A percentile compares a stretch with the other conserved stretches of the same genome.
These are phyloP conservation scores for Pisolithus sp. DNA, from an alignment of 768 basidiomycete genomes.

Conservation along the genomic window DNA sequence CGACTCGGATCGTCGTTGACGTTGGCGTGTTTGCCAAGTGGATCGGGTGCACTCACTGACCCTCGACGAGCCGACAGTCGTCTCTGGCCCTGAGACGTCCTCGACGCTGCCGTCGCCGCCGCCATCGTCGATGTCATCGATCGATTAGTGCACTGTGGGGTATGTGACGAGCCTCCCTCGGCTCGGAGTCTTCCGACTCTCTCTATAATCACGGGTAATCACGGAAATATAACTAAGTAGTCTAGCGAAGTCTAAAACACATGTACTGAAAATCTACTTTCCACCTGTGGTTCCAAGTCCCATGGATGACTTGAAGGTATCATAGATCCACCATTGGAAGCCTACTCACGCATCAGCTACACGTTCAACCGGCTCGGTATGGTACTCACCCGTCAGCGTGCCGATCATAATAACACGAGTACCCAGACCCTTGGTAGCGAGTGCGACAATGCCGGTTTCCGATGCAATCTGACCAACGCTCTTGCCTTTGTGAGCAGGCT, in stretches of 20 bases:
- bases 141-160: too few relatives aligned
- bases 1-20: slow-evolving; percentile 49
- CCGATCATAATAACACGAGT: slow-evolving; percentile 85
- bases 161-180: too few relatives aligned
- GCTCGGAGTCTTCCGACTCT: too few relatives aligned
- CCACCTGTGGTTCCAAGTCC: slow-evolving; percentile 86
- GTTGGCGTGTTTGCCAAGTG: slow-evolving; percentile 49
- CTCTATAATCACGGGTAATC: too few relatives aligned
- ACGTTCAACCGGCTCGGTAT: background rate
- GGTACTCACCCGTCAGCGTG: slow-evolving; percentile 37
- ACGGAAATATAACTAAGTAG: background rate
- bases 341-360: slow-evolving; percentile 33
- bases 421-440: slow-evolving; percentile 83
- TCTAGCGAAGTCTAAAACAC: background rate
- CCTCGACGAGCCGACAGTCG: slow-evolving; percentile 56
- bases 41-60: slow-evolving; percentile 63
- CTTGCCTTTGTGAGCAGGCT: slow-evolving; percentile 82
- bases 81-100: slow-evolving; percentile 6
- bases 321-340: slow-evolving; percentile 95
- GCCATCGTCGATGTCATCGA: too few relatives aligned
- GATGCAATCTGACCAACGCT: slow-evolving; percentile 58
- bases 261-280: slow-evolving; percentile 46
- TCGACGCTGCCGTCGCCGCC: too few relatives aligned
- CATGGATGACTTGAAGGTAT: slow-evolving; percentile 77
- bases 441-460: slow-evolving; percentile 57